Evolutionary conservation across 1,139 yeast genomes (phyloP), one percentile per base, ranked within the genome.

Genomic region (Pichiaceae sp.): DNA sequence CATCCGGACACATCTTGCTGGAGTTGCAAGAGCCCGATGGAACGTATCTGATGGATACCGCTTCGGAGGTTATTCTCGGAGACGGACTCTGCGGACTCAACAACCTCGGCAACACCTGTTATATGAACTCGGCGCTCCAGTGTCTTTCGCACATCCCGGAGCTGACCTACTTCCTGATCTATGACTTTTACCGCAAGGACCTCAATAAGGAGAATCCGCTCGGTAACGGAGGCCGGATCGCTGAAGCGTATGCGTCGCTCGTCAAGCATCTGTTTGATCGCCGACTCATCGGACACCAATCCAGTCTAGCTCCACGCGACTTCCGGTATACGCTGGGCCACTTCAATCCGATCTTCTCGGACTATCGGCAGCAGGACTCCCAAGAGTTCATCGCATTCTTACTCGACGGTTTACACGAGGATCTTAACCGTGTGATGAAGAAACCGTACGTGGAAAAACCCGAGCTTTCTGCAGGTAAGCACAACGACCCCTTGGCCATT

Each of bases 41-140:
- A 1, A 31, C 49, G 1, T 55, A 40, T 32, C 32, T 47, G 14
- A 39, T 50, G 40, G 56, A 54, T 34, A 36, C 46, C 4, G 40
- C 44, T 4, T 41, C 50, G 3, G 35, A 37, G 5, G 32, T 52
- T 3, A 23, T 45, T 12, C 57, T 59, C 7, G 59, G 69, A 1
- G 54, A 54, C 36, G 86, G 85, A 3, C 63, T 63, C 1, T 60
- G 67, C 7, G 98, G 98, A 0, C 63, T 91, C 36, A 68, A 70
- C 32, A 91, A 91, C 53, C 63, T 91, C 45, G 98, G 98, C 5
- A 91, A 91, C 54, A 83, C 96, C 0, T 91, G 98, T 56, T 91
- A 87, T 56, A 91, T 91, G 97, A 91, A 91, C 59, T 85, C 96
- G 14, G 96, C 97, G 0, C 63, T 91, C 38, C 98, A 91, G 56